phyloP scores from a whole-genome alignment of 306 rosid species.

The Coriaria nepalensis region DNA sequence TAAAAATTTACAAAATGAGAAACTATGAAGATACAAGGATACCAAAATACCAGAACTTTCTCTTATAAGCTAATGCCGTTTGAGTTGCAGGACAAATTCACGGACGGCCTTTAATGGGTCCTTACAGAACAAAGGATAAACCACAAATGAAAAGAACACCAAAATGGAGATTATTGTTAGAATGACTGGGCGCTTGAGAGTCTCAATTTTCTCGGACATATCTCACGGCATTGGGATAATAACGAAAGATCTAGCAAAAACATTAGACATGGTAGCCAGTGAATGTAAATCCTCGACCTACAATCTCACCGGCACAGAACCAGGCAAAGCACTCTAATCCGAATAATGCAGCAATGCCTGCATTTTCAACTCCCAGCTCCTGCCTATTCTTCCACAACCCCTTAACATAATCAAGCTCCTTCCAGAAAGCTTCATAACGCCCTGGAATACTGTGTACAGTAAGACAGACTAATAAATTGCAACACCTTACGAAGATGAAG shows the following conservation, averaged over 20 bases:
- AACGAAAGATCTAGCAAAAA: not conserved
- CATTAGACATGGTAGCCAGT: constrained; percentile 20
- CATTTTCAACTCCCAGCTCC: constrained; percentile 20
- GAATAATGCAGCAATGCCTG: constrained; percentile 25
- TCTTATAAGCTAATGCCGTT: too few species aligned
- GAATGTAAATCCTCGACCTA: constrained; percentile 25
- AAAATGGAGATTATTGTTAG: too few species aligned
- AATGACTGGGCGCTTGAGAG: too few species aligned
- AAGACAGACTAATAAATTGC: not conserved
- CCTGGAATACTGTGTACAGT: constrained; percentile 14
- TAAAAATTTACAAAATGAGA: too few species aligned
- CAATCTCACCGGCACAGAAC: constrained; percentile 26
- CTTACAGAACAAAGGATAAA: too few species aligned
- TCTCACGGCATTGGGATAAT: not conserved
- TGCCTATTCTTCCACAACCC: constrained; percentile 21
- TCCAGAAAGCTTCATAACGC: constrained; percentile 18
- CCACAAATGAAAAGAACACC: too few species aligned
- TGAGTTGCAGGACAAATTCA: too few species aligned
- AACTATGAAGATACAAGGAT: too few species aligned
- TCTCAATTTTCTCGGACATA: too few species aligned
- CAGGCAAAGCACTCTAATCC: constrained; percentile 22
- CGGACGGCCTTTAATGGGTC: too few species aligned
- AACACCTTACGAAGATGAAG: not conserved
- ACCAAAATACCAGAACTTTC: too few species aligned
- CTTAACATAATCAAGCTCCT: constrained; percentile 21